Percentiles rank a stretch among this genome's conserved stretches.
phyloP scores from a whole-genome alignment of 805 yeast species.

The Hanseniaspora pseudoguilliermondii region DNA sequence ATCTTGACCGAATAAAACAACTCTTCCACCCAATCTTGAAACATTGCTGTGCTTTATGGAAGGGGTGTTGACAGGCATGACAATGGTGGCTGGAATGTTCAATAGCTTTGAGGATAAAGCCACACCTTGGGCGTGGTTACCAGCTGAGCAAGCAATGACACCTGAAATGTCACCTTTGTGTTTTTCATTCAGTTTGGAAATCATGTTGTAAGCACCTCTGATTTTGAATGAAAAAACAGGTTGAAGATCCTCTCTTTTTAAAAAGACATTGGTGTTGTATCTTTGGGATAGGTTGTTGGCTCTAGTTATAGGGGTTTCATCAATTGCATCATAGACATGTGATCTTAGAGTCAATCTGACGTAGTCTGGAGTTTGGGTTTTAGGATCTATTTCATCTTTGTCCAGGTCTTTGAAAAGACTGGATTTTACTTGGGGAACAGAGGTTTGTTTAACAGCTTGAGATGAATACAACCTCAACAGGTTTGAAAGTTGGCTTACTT shows the following conservation, averaged over 20 bases:
- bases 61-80: constrained; percentile 97
- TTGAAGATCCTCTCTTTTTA: constrained; percentile 84
- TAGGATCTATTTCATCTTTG: constrained; percentile 39
- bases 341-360: constrained; percentile 81
- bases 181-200: constrained; percentile 61
- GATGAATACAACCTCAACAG: background rate
- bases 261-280: constrained; percentile 58
- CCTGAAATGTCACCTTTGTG: constrained; percentile 34
- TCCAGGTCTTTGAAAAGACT: constrained; percentile 23
- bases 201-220: constrained; percentile 96
- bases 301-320: constrained; percentile 71
- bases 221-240: constrained; percentile 94
- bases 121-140: constrained; percentile 98
- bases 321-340: constrained; percentile 86
- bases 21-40: constrained; percentile 83
- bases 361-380: constrained; percentile 73
- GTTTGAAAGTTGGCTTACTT: background rate
- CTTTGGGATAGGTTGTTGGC: constrained; percentile 66
- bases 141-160: constrained; percentile 96
- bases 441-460: background rate
- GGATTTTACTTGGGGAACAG: background rate
- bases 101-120: constrained; percentile 80
- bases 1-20: constrained; percentile 84
- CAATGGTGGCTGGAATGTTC: constrained; percentile 87
- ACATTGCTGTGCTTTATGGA: constrained; percentile 88